Conservation (phyloP, 306 rosid genomes). For the Quercus robur region DNA sequence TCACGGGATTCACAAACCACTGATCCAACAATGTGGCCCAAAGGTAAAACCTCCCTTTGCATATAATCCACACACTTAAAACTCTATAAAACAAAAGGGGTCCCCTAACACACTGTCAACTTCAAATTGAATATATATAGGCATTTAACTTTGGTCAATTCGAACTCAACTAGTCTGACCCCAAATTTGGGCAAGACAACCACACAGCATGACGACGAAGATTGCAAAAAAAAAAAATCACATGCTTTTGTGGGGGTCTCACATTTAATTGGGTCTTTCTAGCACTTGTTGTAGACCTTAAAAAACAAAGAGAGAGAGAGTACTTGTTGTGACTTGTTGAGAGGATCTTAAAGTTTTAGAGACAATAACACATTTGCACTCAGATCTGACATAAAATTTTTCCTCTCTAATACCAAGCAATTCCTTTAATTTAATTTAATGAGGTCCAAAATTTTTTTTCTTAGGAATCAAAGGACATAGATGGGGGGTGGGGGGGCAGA, state of each 20-base stretch:
- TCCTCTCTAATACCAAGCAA: constrained; percentile 1
- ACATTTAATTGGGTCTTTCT: constrained; percentile 3
- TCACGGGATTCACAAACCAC: constrained; percentile 32
- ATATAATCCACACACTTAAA: constrained; percentile 10
- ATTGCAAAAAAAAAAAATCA: background rate
- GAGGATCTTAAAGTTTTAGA: background rate
- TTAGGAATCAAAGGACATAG: constrained; percentile 21
- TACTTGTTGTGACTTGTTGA: background rate
- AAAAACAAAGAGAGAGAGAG: background rate
- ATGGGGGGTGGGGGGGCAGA: constrained; percentile 28
- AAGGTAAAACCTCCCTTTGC: constrained; percentile 5
- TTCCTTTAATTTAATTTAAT: background rate
- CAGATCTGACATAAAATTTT: constrained; percentile 11
- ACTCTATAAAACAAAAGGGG: constrained; percentile 1
- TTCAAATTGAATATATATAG: background rate
- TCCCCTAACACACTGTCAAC: constrained; percentile 13
- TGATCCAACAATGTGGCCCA: constrained; percentile 28
- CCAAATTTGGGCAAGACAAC: constrained; percentile 15
- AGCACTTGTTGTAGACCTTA: background rate
- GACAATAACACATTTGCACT: constrained; percentile 28
- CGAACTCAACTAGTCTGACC: constrained; percentile 5
- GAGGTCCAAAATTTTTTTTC: background rate
- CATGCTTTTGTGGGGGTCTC: constrained; percentile 14
- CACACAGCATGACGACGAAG: constrained; percentile 1
- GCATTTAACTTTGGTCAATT: background rate